Base-by-base conservation (phyloP, 2,329 filamentous ascomycete species). In the Raffaelea arxii region DNA sequence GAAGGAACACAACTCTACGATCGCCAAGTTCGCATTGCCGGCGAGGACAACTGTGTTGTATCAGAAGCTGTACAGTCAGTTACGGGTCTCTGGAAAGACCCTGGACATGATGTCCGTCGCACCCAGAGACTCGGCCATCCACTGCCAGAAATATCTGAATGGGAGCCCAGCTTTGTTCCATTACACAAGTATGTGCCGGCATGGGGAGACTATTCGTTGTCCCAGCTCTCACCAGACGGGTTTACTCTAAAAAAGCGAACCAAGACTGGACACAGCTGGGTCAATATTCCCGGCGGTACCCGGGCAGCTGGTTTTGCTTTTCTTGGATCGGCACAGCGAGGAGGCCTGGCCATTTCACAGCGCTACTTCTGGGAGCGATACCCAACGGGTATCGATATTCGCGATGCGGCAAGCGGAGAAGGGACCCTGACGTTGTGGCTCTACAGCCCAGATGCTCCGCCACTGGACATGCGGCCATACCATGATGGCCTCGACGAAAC, bases 361-460 rank as follows among this genome's bases (percentile, higher is more conserved):
- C 69, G 72, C 3, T 71, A 81, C 53, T 82, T 82, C 56, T 82
- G 78, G 78, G 76, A 82, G 62, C 67, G 74, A n/a, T 80, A 78
- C 51, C 78, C 78, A 0, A 77, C 74, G 0, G 69, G 72, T 3
- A 59, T 82, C 5, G 77, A 81, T 37, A 67, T 81, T 16, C 61
- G 67, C 0, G 68, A 75, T 43, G 72, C 75, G 0, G 68, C 66
- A 0, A 64, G 65, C 0, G 70, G 78, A 37, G 56, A 59, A 2
- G 76, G 76, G 0, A 64, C 68, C 4, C 63, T 82, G 12, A 81
- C 76, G 0, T 49, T 79, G 1, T 82, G 78, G 78, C 58, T 82
- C 0, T 81, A 80, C 51, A 76, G 70, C 43, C 78, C 78, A 2
- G 62, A 65, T 1, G 75, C 74, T 0, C 66, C 68, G 23, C 75